Conservation (phyloP, 371 early-diverging fungal species). For the Ordospora pajunii region DNA sequence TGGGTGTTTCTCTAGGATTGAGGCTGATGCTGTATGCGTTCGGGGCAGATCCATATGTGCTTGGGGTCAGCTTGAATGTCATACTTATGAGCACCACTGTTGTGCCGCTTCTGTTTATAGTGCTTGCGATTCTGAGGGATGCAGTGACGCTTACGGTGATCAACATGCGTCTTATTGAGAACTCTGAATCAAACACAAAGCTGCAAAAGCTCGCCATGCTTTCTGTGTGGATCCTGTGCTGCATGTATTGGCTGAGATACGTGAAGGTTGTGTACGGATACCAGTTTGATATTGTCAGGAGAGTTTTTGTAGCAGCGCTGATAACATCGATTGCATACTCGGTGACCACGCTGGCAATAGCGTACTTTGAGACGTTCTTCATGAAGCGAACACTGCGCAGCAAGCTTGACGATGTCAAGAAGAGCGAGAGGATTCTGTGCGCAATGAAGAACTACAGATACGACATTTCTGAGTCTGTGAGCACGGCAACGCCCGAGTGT, state of each 20-base stretch:
- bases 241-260: constrained; percentile 41
- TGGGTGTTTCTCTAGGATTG: neutral
- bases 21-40: neutral
- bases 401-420: constrained; percentile 55
- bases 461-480: constrained; percentile 25
- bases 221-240: constrained; percentile 42
- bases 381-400: constrained; percentile 41
- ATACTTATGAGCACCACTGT: neutral
- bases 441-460: constrained; percentile 55
- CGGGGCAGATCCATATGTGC: neutral
- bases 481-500: neutral
- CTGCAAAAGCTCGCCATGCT: neutral
- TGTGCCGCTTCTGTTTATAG: neutral
- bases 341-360: constrained; percentile 32
- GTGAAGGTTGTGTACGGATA: constrained; percentile 14
- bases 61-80: neutral
- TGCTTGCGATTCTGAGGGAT: neutral
- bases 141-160: neutral
- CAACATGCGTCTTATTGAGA: neutral
- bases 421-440: constrained; percentile 56
- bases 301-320: constrained; percentile 37
- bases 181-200: neutral
- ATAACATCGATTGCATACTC: constrained; percentile 43
- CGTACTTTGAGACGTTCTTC: constrained; percentile 52
- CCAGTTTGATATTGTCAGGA: constrained; percentile 1